Base-by-base conservation (phyloP, 23 red algal species). In the Gracilaria vermiculophylla region DNA sequence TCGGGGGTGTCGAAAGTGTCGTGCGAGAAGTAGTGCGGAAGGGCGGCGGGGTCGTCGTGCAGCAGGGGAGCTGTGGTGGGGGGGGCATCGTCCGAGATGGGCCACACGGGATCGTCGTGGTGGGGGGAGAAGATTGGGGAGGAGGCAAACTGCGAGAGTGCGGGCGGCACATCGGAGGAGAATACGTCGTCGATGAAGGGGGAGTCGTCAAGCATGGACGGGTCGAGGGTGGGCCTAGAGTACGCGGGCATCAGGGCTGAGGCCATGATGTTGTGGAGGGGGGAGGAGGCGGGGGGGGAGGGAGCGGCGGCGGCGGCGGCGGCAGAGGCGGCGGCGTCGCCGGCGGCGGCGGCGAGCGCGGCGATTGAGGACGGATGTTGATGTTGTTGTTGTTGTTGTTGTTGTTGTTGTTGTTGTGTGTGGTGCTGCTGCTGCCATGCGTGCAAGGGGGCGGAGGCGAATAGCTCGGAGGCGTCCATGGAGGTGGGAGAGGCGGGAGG, bases 401-500 rank as follows among this genome's bases (percentile, higher is more conserved):
- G n/a, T n/a, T n/a, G n/a, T n/a, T n/a, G n/a, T n/a, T n/a, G n/a
- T n/a, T n/a, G n/a, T n/a, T n/a, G n/a, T n/a, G n/a, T n/a, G n/a
- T n/a, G n/a, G n/a, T n/a, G 67, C 17, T 15, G 67, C 8, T 15
- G 24, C 10, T 5, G 64, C 42, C 67, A 42, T 2, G 23, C 67
- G 42, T 73, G 67, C 39, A 17, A 19, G 4, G 42, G 40, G 19
- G 67, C 36, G 23, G 40, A 47, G 7, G 67, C 39, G 67, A 73
- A 73, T 7, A 73, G 23, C 17, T 73, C 67, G 67, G 67, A 42
- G 11, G 28, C 67, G 15, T 73, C 67, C 67, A 73, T 73, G 16
- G 42, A 17, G 61, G 61, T 14, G 61, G 61, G 61, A 17, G 25
- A 21, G 61, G 25, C 3, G 28, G 61, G 25, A 4, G 61, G 61